A percentile compares a stretch with the other conserved stretches of the same genome.
Conservation (phyloP, 495 filamentous ascomycete genomes). For the Podospora appendiculata region DNA sequence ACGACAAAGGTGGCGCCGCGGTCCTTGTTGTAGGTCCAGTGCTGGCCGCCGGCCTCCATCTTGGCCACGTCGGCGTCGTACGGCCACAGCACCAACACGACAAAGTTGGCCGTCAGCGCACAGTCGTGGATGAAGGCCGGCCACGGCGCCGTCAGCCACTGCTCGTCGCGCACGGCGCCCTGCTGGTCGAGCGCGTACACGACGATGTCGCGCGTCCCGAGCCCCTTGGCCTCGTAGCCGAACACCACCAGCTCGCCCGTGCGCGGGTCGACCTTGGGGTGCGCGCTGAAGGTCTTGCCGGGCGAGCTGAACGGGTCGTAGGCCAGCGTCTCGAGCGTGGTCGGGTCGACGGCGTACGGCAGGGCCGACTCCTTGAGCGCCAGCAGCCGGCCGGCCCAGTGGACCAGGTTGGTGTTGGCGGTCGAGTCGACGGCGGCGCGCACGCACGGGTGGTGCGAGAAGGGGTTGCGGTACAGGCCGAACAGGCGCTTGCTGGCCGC, state of each 20-base stretch:
- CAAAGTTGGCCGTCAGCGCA: conserved; percentile 1
- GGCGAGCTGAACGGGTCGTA: neutral
- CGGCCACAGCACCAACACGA: conserved; percentile 2
- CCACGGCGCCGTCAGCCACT: neutral
- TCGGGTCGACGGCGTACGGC: conserved; percentile 2
- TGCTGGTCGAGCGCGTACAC: neutral
- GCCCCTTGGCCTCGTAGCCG: neutral
- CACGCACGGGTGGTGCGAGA: neutral
- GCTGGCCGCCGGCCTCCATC: conserved; percentile 2
- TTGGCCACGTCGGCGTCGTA: neutral
- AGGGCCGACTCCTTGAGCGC: conserved; percentile 4
- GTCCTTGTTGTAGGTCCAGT: conserved; percentile 2
- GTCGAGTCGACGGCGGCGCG: neutral
- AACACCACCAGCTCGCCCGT: neutral
- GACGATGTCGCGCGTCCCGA: neutral
- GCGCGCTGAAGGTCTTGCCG: neutral
- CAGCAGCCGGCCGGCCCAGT: neutral
- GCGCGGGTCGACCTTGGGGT: neutral
- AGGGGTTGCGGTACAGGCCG: neutral
- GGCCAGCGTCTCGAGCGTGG: neutral
- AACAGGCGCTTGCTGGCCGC: neutral
- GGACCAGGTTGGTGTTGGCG: neutral
- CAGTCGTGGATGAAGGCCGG: conserved; percentile 5
- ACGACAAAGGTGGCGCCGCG: conserved; percentile 2
- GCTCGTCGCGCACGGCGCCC: neutral